These are phyloP conservation scores for Ustilaginoidea virens DNA, from an alignment of 2,329 filamentous ascomycete species.

Conservation along the genomic window DNA sequence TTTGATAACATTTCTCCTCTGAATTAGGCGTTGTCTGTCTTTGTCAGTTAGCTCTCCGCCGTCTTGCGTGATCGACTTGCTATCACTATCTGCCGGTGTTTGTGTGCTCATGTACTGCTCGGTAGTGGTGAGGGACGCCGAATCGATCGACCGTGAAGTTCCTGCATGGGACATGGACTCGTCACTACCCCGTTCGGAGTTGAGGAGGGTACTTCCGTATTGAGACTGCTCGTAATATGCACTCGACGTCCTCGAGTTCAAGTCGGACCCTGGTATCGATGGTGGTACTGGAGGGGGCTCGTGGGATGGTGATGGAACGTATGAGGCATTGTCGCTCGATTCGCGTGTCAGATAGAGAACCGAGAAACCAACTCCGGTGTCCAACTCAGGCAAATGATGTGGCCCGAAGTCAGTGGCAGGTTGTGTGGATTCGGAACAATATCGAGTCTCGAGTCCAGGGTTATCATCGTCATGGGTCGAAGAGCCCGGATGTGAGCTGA, in stretches of 20 bases:
- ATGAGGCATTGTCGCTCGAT: constrained; percentile 13
- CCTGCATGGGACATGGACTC: constrained; percentile 26
- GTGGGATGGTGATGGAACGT: constrained; percentile 29
- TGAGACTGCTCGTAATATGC: constrained; percentile 22
- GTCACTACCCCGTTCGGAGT: constrained; percentile 29
- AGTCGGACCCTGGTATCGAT: constrained; percentile 18
- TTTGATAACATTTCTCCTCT: constrained; percentile 73
- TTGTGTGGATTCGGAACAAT: constrained; percentile 12
- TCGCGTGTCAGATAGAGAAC: constrained; percentile 28
- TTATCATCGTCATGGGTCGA: neutral
- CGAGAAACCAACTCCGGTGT: constrained; percentile 34
- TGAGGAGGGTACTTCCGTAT: constrained; percentile 24
- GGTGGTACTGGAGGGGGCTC: constrained; percentile 34
- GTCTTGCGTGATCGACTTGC: constrained; percentile 18
- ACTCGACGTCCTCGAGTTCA: constrained; percentile 26
- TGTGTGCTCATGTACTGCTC: constrained; percentile 23
- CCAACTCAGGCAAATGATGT: constrained; percentile 33
- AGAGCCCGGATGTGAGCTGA: constrained; percentile 10
- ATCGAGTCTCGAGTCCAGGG: constrained; percentile 7
- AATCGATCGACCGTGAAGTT: constrained; percentile 30
- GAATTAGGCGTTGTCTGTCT: constrained; percentile 56
- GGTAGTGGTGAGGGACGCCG: constrained; percentile 26
- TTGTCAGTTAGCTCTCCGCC: constrained; percentile 29
- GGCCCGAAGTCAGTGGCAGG: constrained; percentile 13
- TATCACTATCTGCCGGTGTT: constrained; percentile 22